Percentiles rank a stretch among this genome's conserved stretches.
Conservation (phyloP, 2,329 filamentous ascomycete genomes). For the Fusarium veterinarium region DNA sequence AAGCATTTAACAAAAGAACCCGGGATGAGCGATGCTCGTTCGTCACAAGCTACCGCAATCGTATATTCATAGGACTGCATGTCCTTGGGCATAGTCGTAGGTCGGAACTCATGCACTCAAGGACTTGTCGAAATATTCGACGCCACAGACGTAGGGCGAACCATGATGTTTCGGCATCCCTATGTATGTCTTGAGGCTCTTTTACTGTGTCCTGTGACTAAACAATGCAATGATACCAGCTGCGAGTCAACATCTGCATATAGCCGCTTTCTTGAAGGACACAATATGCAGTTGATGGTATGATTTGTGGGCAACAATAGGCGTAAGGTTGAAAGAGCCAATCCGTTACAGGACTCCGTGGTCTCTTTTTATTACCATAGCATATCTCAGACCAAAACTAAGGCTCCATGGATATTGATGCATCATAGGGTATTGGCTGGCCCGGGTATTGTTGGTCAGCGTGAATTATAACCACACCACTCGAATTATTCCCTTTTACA, state of each 20-base stretch:
- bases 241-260: constrained; percentile 18
- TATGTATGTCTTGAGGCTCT: constrained; percentile 16
- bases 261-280: constrained; percentile 17
- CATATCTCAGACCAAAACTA: not conserved
- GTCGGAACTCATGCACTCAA: not conserved
- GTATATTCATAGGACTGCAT: constrained; percentile 16
- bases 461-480: not conserved
- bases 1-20: not conserved
- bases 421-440: not conserved
- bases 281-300: constrained; percentile 24
- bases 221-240: constrained; percentile 1
- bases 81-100: not conserved
- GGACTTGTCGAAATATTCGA: constrained; percentile 1
- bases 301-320: constrained; percentile 5
- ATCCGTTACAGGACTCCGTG: not conserved
- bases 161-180: not conserved
- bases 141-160: not conserved
- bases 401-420: too few relatives aligned
- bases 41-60: constrained; percentile 21
- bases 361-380: not conserved
- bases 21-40: constrained; percentile 2
- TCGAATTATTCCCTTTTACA: not conserved
- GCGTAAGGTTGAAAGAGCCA: not conserved
- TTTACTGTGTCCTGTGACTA: not conserved
- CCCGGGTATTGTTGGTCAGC: not conserved